Base-by-base conservation (phyloP, 2,329 filamentous ascomycete genomes). In the Epichloe aotearoae region DNA sequence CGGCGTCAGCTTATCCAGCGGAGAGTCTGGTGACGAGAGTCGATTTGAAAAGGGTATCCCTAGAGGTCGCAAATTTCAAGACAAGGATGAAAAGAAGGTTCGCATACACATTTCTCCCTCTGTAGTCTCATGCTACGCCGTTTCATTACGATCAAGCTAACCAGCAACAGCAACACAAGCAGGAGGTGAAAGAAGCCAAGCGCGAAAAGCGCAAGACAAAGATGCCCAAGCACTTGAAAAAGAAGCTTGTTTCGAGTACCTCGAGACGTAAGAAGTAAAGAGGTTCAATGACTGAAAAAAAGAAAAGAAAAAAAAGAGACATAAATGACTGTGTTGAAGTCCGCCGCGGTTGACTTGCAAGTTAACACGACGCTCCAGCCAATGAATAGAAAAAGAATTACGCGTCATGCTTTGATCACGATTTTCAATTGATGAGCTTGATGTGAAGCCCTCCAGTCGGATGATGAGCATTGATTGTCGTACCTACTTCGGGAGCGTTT, bases 151-250 rank as follows among this genome's bases (percentile, higher is more conserved):
- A 42, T 23, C 17, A 10, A 38, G 55, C 63, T 63, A 49, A 67
- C 61, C 55, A 14, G 38, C 14, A 33, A 34, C 51, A 76, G 72
- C 64, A 66, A 57, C 93, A 96, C 66, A 98, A 98, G 67, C 79
- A 81, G 64, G 84, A 85, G 1, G 85, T 96, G 58, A 98, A 97
- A 70, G 91, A 96, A 62, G 91, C 90, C 61, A 96, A 95, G 72
- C 82, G 88, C 37, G 90, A 96, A 67, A 89, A 94, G 73, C 75
- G 93, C 53, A 88, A 91, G 67, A 86, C 87, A 4, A 98, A 98
- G 74, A 95, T 98, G 70, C 91, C 93, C 0, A 98, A 98, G 71
- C 82, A 94, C 64, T 57, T 95, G 36, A 98, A 98, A 77, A 97
- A 96, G 74, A 87, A 85, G 64, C 69, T 95, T 52, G 79, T 95